These are phyloP conservation scores for Diaporthe ampelina DNA, from an alignment of 2,329 filamentous ascomycete genomes.

Conservation along the genomic window DNA sequence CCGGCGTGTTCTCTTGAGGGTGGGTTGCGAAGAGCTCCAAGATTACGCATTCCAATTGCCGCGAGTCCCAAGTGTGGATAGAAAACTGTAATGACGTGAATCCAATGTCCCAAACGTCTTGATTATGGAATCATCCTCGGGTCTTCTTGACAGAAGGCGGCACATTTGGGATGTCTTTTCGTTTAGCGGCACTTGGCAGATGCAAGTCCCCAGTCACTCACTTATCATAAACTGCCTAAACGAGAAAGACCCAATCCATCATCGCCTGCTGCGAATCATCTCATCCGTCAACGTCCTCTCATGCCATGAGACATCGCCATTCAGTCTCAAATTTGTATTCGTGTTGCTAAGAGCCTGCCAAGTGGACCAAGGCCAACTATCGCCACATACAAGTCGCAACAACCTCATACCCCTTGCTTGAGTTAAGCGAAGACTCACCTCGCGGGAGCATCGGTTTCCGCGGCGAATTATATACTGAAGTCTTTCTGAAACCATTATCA, in stretches of 20 bases:
- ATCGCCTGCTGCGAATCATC: background rate
- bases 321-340: background rate
- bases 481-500: slow-evolving; percentile 34
- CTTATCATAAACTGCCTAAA: background rate
- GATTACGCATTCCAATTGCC: background rate
- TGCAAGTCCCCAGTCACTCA: background rate
- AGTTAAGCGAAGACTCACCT: background rate
- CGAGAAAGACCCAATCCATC: background rate
- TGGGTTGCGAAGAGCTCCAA: background rate
- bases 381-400: background rate
- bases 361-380: background rate
- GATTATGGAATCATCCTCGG: background rate
- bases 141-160: background rate
- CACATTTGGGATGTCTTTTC: background rate
- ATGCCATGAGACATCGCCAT: too few species aligned
- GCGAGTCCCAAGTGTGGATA: background rate
- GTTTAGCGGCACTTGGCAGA: slow-evolving; percentile 27
- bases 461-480: background rate
- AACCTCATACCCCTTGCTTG: background rate
- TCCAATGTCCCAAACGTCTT: background rate
- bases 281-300: background rate
- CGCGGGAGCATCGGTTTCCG: background rate
- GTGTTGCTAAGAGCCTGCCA: background rate
- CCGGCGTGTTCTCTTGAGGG: background rate
- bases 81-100: background rate